Evolutionary conservation across 306 rosid species (phyloP), one percentile per base, ranked within the genome.

Genomic region (Vicia sativa): DNA sequence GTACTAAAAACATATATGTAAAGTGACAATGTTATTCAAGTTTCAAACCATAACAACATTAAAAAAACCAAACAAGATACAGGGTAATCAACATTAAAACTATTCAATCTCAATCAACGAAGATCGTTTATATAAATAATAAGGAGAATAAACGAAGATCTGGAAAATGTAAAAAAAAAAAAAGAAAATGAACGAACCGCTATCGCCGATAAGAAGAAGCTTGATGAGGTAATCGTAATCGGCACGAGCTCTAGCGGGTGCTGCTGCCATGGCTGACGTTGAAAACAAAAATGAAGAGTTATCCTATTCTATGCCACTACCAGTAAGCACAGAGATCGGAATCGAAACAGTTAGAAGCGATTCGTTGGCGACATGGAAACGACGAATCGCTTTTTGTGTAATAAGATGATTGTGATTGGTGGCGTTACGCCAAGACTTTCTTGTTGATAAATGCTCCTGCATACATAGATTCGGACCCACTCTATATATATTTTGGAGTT

Each of bases 181-280:
- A 39, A 5, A 53, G 42, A 11, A 11, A 45, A 15, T 6, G 21
- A 55, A 80, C 87, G 15, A 26, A 87, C 96, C 96, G 58, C 96
- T 90, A 56, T 90, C 95, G 74, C 96, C 96, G 14, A 90, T 90
- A 56, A 90, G 96, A 70, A 90, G 92, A 67, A 90, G 95, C 71
- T 90, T 90, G 81, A 90, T 87, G 70, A 90, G 96, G 78, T 85
- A 83, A 82, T 90, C 96, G 85, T 90, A 84, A 90, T 90, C 96
- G 28, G 91, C 91, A 66, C 95, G 96, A 70, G 91, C 95, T 82
- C 95, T 82, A 0, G 86, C 81, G 16, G 93, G 93, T 74, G 86
- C 71, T 35, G 88, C 85, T 39, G 95, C 91, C 93, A 90, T 89
- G 58, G 79, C 46, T 67, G 28, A 12, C 2, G 62, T 0, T 52